These are phyloP conservation scores for Oenanthe javanica DNA, from an alignment of 140 eudicot genomes.

Conservation along the genomic window DNA sequence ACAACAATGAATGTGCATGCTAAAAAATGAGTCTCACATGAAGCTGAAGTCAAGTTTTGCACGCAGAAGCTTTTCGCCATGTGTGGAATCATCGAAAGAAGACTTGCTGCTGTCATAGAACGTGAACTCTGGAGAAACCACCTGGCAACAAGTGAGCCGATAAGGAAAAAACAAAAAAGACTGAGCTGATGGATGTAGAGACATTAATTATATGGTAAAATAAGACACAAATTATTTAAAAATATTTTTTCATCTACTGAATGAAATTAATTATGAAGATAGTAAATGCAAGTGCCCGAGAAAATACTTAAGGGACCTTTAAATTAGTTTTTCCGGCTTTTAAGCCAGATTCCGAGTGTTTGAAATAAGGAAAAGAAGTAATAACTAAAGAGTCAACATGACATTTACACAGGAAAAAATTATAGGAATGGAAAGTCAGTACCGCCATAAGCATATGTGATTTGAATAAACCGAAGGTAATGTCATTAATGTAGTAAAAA, in stretches of 20 bases:
- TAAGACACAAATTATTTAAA: neutral
- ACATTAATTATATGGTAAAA: neutral
- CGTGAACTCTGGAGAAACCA: constrained; percentile 94
- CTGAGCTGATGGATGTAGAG: neutral
- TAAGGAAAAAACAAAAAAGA: neutral
- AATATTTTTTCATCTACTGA: neutral
- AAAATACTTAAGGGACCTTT: neutral
- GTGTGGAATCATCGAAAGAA: constrained; percentile 68
- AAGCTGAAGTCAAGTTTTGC: constrained; percentile 91
- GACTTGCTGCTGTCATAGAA: constrained; percentile 91
- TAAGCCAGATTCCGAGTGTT: neutral
- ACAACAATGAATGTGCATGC: constrained; percentile 10
- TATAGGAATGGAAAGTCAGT: neutral
- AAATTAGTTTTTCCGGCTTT: no score
- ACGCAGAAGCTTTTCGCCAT: constrained; percentile 90
- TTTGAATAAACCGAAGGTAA: neutral
- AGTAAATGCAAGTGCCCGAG: neutral
- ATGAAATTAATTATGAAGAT: no score
- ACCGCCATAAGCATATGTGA: neutral
- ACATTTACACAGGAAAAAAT: neutral
- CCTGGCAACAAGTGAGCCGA: constrained; percentile 28
- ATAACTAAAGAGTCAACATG: neutral
- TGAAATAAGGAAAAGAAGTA: neutral
- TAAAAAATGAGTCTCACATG: constrained; percentile 56
- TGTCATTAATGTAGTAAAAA: neutral